Evolutionary conservation across 257 asterid species (phyloP), one percentile per base, ranked within the genome.

Genomic region (Coffea canephora): DNA sequence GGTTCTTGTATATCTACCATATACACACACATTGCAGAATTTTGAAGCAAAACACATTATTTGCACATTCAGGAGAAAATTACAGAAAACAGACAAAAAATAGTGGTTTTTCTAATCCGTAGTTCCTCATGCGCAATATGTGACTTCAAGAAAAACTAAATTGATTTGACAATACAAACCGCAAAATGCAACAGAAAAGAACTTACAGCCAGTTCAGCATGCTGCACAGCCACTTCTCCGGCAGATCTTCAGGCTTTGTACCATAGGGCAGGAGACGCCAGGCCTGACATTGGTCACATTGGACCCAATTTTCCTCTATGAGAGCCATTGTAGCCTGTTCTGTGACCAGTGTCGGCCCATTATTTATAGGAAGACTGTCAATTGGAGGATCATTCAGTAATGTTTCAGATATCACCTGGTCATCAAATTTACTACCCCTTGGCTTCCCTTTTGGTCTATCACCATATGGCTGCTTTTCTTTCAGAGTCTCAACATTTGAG

Each of bases 131-230:
- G 14, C 16, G 14, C 14, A 79, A 46, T 18, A 62, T 31, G 62
- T 25, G n/a, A n/a, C 52, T 19, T 36, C 7, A 7, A 39, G 39
- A 61, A 11, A 57, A 41, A 12, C 27, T 23, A 43, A 23, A 54
- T 67, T 59, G 16, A 76, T 21, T 16, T 18, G 16, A 9, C 69
- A 23, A 41, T 49, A 48, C 2, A 34, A 52, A 61, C 46, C 59
- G 67, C 41, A 48, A 82, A 52, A 75, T 79, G 77, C 75, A 69
- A 50, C 79, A 83, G 61, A 50, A 82, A 79, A 83, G 52, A 86
- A 87, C 97, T 93, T 92, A 95, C 99, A 95, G 97, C 99, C 99
- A 93, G 83, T 90, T 57, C 70, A 81, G 90, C 99, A 95, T 90
- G 89, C 91, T 84, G 91, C 99, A 95, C 41, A 83, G 39, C 98